Evolutionary conservation across 2,329 filamentous ascomycete genomes (phyloP).

Genomic region (Podosphaera xanthii): DNA sequence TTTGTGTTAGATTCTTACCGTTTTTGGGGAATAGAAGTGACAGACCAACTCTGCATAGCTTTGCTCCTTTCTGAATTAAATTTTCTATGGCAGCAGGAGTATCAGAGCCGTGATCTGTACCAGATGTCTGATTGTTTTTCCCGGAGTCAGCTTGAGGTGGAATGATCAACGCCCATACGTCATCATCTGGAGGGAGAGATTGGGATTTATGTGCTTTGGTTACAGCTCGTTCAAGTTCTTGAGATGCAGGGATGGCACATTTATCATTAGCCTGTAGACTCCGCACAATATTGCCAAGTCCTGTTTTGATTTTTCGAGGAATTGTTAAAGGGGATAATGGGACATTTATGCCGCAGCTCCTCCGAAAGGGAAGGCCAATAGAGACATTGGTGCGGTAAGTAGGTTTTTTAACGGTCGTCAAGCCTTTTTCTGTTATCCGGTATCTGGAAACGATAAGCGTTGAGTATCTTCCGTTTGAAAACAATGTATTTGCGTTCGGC

Average conservation of each 20-base stretch:
- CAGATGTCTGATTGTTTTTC: too few species aligned
- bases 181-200: constrained; percentile 22
- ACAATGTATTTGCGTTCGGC: constrained; percentile 57
- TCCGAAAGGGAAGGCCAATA: neutral
- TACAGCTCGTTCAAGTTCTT: constrained; percentile 45
- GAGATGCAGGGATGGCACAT: constrained; percentile 35
- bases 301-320: constrained; percentile 36
- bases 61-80: constrained; percentile 9
- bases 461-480: constrained; percentile 41
- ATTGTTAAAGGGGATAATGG: constrained; percentile 40
- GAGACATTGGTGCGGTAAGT: neutral
- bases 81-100: constrained; percentile 5
- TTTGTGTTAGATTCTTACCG: constrained; percentile 5
- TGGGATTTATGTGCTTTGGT: constrained; percentile 26
- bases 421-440: constrained; percentile 6
- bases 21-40: constrained; percentile 1
- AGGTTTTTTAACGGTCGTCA: neutral
- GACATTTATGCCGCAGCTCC: constrained; percentile 7
- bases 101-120: neutral
- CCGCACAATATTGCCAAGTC: constrained; percentile 60
- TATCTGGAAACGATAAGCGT: constrained; percentile 29
- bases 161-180: constrained; percentile 52
- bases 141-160: constrained; percentile 18
- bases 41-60: constrained; percentile 15
- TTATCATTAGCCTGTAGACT: constrained; percentile 27